A percentile compares a stretch with the other conserved stretches of the same genome.
Evolutionary conservation across 805 yeast species (phyloP).

Genomic region (Nakazawaea holstii): DNA sequence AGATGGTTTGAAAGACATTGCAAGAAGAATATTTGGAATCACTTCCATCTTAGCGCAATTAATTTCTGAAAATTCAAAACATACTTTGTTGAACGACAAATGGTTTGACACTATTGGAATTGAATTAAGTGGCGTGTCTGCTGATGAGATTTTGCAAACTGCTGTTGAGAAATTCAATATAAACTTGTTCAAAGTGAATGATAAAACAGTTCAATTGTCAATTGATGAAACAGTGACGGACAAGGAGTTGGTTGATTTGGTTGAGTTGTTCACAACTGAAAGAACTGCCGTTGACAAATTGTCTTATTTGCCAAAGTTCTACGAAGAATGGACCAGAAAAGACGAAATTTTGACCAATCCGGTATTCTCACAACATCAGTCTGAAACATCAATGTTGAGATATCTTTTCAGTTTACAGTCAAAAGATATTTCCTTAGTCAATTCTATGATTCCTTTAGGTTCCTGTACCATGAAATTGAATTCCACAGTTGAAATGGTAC

Average conservation of each 20-base stretch:
- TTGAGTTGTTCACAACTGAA: slow-evolving; percentile 53
- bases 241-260: slow-evolving; percentile 53
- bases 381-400: slow-evolving; percentile 93
- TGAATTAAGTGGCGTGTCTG: slow-evolving; percentile 39
- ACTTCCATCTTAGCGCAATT: slow-evolving; percentile 66
- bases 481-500: slow-evolving; percentile 91
- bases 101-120: slow-evolving; percentile 90
- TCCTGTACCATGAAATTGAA: slow-evolving; percentile 98
- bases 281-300: slow-evolving; percentile 18
- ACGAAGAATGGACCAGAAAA: slow-evolving; percentile 44
- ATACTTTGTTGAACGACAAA: slow-evolving; percentile 47
- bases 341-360: slow-evolving; percentile 61
- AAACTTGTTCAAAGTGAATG: slow-evolving; percentile 69
- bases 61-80: slow-evolving; percentile 36
- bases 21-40: slow-evolving; percentile 67
- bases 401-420: slow-evolving; percentile 80
- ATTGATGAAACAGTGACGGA: slow-evolving; percentile 83
- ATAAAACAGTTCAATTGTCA: slow-evolving; percentile 62
- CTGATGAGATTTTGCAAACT: slow-evolving; percentile 48
- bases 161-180: slow-evolving; percentile 64
- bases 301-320: slow-evolving; percentile 42
- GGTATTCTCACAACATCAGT: slow-evolving; percentile 83
- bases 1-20: slow-evolving; percentile 73
- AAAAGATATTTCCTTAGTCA: slow-evolving; percentile 88
- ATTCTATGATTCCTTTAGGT: slow-evolving; percentile 96